Conservation (phyloP, 441 rosid species). For the Adansonia gregorii region DNA sequence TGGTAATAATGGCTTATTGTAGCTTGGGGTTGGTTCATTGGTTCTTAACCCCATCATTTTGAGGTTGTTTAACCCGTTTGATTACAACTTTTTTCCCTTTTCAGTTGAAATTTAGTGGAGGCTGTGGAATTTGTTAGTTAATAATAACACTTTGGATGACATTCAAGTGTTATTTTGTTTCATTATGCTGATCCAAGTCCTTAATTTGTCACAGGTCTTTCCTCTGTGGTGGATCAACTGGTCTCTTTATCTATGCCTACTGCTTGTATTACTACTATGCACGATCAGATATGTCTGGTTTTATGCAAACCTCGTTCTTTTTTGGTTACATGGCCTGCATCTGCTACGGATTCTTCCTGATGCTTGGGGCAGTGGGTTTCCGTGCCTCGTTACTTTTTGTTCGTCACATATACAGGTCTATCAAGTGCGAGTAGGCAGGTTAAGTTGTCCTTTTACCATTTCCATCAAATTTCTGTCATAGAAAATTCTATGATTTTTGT, state of each 20-base stretch:
- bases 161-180: background rate
- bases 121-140: background rate
- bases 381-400: slow-evolving; percentile 57
- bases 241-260: slow-evolving; percentile 57
- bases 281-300: slow-evolving; percentile 65
- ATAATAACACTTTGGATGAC: background rate
- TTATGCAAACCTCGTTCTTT: slow-evolving; percentile 71
- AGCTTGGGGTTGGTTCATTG: background rate
- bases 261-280: slow-evolving; percentile 64
- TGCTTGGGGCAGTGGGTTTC: slow-evolving; percentile 66
- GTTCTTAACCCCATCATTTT: background rate
- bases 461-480: slow-evolving; percentile 11
- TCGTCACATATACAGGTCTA: slow-evolving; percentile 65
- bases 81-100: background rate
- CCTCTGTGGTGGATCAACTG: slow-evolving; percentile 66
- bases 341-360: slow-evolving; percentile 68
- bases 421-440: slow-evolving; percentile 52
- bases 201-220: slow-evolving; percentile 43
- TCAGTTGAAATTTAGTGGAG: background rate
- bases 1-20: background rate
- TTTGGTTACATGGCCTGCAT: slow-evolving; percentile 72
- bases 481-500: slow-evolving; percentile 35
- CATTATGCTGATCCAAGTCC: slow-evolving; percentile 4
- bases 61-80: background rate
- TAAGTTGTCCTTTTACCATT: slow-evolving; percentile 24